Base-by-base conservation (phyloP, 768 basidiomycete genomes). In the Inosperma sp. region DNA sequence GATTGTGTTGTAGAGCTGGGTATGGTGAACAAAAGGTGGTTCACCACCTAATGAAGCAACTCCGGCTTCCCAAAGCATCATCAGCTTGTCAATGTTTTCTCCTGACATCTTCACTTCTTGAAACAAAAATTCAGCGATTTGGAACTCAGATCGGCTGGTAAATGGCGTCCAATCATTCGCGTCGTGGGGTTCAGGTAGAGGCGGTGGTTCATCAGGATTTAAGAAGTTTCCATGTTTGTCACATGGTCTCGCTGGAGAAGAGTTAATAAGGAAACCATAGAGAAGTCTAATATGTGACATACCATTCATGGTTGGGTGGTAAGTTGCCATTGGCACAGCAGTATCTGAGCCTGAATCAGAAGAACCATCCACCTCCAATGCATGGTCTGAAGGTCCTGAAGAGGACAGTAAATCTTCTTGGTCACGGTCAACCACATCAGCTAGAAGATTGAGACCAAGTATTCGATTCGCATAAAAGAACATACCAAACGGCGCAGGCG, bases 1-100 rank as follows among this genome's bases (percentile, higher is more conserved):
- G 26, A 77, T 75, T 0, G 59, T 62, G 1, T 33, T 17, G 33
- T 69, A 65, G 6, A 74, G 31, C 22, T 74, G 65, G 7, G 56
- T 40, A 42, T 66, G 53, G 34, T 62, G 58, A 0, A 47, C 27
- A 48, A 71, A 75, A 0, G 70, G 70, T 3, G 70, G 63, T 7
- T 48, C 46, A 5, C 54, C 39, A 33, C 16, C 31, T 9, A 16
- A 16, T 33, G 31, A 16, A 9, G n/a, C 9, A 16, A 16, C 16
- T 10, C 59, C 59, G 2, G 47, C 16, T 7, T 31, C 14, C 65
- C 63, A 65, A 2, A 64, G 29, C 5, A 66, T 43, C 10, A 68
- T 42, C 4, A 68, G 58, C 2, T 56, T 21, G 31, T 66, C 45
- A 9, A 69, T 68, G 8, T 59, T 47, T 7, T 34, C 37, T 2